Conservation (phyloP, 202 grass and related monocot species). For the Carex arenaria region DNA sequence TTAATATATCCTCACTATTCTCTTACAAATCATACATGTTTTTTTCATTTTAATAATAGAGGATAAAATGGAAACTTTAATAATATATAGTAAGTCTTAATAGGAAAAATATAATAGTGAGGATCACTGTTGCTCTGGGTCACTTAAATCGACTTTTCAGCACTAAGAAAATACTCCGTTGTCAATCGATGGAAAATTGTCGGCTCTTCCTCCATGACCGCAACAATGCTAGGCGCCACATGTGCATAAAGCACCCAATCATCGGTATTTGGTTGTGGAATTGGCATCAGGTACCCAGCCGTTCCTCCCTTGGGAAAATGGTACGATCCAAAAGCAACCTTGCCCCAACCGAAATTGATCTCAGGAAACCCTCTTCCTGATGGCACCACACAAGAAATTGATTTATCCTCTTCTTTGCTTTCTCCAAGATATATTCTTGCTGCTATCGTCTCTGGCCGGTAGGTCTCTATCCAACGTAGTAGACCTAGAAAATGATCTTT, state of each 20-base stretch:
- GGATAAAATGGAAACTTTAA: no score
- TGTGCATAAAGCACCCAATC: slow-evolving; percentile 76
- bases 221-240: slow-evolving; percentile 23
- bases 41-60: no score
- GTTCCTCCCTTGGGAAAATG: slow-evolving; percentile 58
- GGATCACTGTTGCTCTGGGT: neutral
- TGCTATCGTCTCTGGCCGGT: slow-evolving; percentile 22
- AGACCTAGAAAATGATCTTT: slow-evolving; percentile 49
- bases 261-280: slow-evolving; percentile 44
- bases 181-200: slow-evolving; percentile 36
- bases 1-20: no score
- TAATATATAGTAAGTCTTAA: no score
- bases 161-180: slow-evolving; percentile 27
- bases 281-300: slow-evolving; percentile 64
- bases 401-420: neutral
- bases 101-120: no score
- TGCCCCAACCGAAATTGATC: slow-evolving; percentile 59
- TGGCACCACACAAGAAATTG: slow-evolving; percentile 47
- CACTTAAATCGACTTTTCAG: neutral
- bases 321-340: slow-evolving; percentile 50
- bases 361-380: slow-evolving; percentile 54
- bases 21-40: no score
- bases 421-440: slow-evolving; percentile 35
- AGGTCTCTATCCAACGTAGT: slow-evolving; percentile 53
- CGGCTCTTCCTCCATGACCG: slow-evolving; percentile 49